These are phyloP conservation scores for Ganoderma resinaceum DNA, from an alignment of 1,284 basidiomycete species.

Conservation along the genomic window DNA sequence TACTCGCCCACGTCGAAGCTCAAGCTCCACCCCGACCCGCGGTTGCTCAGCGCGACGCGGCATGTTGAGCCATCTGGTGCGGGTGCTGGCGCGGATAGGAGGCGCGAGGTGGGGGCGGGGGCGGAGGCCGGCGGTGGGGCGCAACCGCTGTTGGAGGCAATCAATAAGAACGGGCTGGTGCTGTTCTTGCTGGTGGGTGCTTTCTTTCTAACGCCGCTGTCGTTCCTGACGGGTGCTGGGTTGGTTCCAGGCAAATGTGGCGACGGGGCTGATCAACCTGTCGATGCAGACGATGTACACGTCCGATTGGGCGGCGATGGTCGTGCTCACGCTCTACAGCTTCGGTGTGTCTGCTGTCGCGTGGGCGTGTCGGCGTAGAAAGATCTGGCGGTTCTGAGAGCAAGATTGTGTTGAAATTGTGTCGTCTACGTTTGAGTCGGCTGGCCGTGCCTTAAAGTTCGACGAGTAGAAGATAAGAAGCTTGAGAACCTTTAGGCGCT, in stretches of 20 bases:
- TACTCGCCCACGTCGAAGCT: slow-evolving; percentile 49
- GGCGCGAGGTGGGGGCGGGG: background rate
- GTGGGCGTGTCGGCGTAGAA: slow-evolving; percentile 54
- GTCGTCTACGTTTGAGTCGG: no score
- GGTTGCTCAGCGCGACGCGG: slow-evolving; percentile 24
- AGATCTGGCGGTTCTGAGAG: slow-evolving; percentile 41
- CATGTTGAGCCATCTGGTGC: background rate
- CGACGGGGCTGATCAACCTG: slow-evolving; percentile 89
- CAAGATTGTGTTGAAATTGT: background rate
- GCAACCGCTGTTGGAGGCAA: slow-evolving; percentile 76
- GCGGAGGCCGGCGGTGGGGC: slow-evolving; percentile 16
- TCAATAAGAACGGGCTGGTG: slow-evolving; percentile 84
- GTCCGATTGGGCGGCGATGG: slow-evolving; percentile 62
- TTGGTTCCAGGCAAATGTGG: slow-evolving; percentile 76
- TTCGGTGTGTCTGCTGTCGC: slow-evolving; percentile 64
- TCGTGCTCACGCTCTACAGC: slow-evolving; percentile 72
- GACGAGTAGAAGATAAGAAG: background rate
- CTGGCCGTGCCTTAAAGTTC: background rate
- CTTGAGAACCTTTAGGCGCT: no score
- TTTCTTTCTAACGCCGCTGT: background rate
- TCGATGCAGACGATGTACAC: slow-evolving; percentile 86
- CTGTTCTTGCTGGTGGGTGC: slow-evolving; percentile 83
- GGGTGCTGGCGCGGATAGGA: background rate
- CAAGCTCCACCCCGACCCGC: slow-evolving; percentile 42
- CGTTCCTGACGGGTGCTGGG: background rate